These are phyloP conservation scores for Rachicladosporium sp. DNA, from an alignment of 2,329 filamentous ascomycete species.

Conservation along the genomic window DNA sequence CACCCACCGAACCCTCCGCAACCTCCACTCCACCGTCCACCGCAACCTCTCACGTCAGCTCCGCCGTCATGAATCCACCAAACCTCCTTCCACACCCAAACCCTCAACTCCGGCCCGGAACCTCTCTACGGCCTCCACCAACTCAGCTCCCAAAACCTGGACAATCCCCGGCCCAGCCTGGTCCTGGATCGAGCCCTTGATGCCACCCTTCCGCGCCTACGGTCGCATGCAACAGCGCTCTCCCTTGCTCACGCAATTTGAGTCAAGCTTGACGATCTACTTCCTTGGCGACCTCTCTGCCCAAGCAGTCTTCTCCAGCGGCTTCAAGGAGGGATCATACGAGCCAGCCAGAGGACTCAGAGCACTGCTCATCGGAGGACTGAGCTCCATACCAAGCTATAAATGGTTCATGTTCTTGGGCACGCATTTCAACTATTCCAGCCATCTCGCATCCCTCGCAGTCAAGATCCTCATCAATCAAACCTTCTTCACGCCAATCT, in stretches of 20 bases:
- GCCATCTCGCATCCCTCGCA: slow-evolving; percentile 55
- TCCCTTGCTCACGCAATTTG: slow-evolving; percentile 70
- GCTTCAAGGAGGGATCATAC: slow-evolving; percentile 36
- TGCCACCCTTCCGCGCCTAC: slow-evolving; percentile 43
- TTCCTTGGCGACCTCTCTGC: slow-evolving; percentile 65
- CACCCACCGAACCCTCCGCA: slow-evolving; percentile 17
- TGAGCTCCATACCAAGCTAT: slow-evolving; percentile 68
- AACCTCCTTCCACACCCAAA: slow-evolving; percentile 2
- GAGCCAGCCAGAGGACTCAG: slow-evolving; percentile 57
- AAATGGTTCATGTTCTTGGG: slow-evolving; percentile 76
- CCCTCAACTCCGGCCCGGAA: slow-evolving; percentile 6
- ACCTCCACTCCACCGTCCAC: slow-evolving; percentile 21
- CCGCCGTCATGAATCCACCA: slow-evolving; percentile 16
- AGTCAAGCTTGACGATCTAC: slow-evolving; percentile 65
- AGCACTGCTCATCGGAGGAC: slow-evolving; percentile 60
- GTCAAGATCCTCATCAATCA: slow-evolving; percentile 76
- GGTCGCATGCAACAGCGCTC: slow-evolving; percentile 56
- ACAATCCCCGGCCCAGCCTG: slow-evolving; percentile 33
- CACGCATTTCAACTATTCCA: slow-evolving; percentile 71
- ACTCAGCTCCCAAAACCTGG: slow-evolving; percentile 3
- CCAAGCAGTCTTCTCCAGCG: slow-evolving; percentile 45
- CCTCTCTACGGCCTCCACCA: slow-evolving; percentile 5
- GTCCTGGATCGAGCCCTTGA: slow-evolving; percentile 35
- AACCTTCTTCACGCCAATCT: slow-evolving; percentile 59
- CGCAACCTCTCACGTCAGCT: slow-evolving; percentile 14